Evolutionary conservation across 306 rosid species (phyloP).

Genomic region (Dalbergia cultrata): DNA sequence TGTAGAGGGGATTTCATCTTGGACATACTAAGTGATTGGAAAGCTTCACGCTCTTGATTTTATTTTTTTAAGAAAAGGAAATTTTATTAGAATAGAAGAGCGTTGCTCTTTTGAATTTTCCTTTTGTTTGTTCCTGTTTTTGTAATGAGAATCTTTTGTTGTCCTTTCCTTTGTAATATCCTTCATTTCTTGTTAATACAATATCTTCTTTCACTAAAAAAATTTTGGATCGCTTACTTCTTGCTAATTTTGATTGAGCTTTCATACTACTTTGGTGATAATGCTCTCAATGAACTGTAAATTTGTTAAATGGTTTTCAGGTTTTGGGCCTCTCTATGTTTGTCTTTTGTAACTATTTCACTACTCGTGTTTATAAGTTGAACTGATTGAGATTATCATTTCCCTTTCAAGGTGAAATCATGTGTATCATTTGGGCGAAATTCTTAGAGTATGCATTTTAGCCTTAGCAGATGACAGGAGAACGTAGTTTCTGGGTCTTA

Average conservation of each 20-base stretch:
- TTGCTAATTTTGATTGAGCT: not conserved
- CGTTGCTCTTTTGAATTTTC: too few species aligned
- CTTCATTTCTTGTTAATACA: too few species aligned
- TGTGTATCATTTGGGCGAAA: constrained; percentile 15
- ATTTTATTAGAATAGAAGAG: too few species aligned
- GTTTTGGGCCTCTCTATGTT: constrained; percentile 20
- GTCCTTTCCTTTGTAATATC: too few species aligned
- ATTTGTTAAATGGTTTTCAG: not conserved
- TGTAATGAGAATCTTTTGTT: too few species aligned
- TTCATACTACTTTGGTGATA: not conserved
- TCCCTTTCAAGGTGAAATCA: constrained; percentile 32
- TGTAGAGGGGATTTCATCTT: too few species aligned
- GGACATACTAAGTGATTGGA: too few species aligned
- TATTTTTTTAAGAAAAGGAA: too few species aligned
- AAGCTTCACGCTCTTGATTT: too few species aligned
- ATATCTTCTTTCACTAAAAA: too few species aligned
- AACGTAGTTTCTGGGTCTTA: constrained; percentile 32
- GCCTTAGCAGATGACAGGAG: constrained; percentile 9
- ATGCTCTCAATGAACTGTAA: not conserved
- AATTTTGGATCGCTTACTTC: not conserved
- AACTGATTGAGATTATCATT: constrained; percentile 21
- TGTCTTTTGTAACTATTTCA: constrained; percentile 8
- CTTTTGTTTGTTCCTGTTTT: too few species aligned
- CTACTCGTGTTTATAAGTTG: constrained; percentile 25
- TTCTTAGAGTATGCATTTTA: constrained; percentile 23